Evolutionary conservation across 495 filamentous ascomycete genomes (phyloP).

Genomic region (Platismatia glauca): DNA sequence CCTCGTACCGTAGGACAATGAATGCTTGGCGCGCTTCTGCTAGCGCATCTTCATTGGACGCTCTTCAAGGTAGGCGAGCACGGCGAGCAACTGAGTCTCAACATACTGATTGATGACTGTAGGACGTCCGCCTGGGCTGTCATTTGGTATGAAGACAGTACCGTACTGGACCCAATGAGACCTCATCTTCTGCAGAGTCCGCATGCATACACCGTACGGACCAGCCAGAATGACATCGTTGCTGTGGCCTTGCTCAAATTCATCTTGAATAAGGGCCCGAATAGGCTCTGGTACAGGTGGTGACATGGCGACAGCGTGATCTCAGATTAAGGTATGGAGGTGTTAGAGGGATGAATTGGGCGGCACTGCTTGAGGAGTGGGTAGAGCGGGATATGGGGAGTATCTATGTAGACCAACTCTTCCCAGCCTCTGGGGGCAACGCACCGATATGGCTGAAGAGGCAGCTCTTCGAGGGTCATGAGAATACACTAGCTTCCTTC

Average conservation of each 20-base stretch:
- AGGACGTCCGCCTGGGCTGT: not conserved
- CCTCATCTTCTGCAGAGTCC: not conserved
- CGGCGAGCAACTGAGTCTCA: not conserved
- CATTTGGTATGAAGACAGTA: not conserved
- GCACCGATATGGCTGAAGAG: too few species aligned
- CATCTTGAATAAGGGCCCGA: not conserved
- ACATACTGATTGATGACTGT: not conserved
- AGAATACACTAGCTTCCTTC: too few species aligned
- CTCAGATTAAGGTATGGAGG: too few species aligned
- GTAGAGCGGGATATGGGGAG: too few species aligned
- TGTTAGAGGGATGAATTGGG: too few species aligned
- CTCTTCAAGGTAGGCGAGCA: not conserved
- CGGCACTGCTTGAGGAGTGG: too few species aligned
- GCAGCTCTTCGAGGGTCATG: too few species aligned
- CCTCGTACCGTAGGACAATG: too few species aligned
- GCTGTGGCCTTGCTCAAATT: not conserved
- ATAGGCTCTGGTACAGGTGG: not conserved
- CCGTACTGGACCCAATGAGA: not conserved
- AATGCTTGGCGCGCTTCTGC: slow-evolving; percentile 1
- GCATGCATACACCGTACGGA: not conserved
- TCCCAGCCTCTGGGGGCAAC: too few species aligned
- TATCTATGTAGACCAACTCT: too few species aligned
- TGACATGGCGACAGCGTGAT: not conserved
- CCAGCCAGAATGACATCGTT: not conserved
- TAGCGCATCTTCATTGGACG: not conserved